Conservation (phyloP, 1,284 basidiomycete genomes). For the Pascua sp. region DNA sequence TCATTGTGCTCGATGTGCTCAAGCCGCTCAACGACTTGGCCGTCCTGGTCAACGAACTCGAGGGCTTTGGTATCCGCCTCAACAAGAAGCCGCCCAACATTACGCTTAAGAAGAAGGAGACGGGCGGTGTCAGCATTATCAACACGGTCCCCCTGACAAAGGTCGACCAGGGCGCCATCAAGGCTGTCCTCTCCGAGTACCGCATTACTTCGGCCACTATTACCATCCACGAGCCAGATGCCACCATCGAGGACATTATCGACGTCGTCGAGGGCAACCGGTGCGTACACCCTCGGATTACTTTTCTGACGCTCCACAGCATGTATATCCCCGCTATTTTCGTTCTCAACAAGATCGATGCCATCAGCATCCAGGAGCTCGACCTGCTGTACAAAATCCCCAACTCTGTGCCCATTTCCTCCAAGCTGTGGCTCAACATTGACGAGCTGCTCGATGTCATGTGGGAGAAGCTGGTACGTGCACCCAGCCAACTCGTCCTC, state of each 20-base stretch:
- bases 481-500: slow-evolving; percentile 54
- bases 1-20: slow-evolving; percentile 95
- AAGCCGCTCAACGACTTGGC: slow-evolving; percentile 95
- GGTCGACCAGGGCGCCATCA: slow-evolving; percentile 92
- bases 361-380: slow-evolving; percentile 96
- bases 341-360: slow-evolving; percentile 83
- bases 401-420: slow-evolving; percentile 79
- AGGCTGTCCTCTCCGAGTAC: slow-evolving; percentile 93
- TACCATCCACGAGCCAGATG: slow-evolving; percentile 85
- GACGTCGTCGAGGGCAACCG: slow-evolving; percentile 92
- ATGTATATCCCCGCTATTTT: slow-evolving; percentile 92
- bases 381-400: slow-evolving; percentile 83
- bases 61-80: slow-evolving; percentile 93
- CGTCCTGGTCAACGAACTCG: slow-evolving; percentile 84
- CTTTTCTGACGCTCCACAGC: slow-evolving; percentile 51
- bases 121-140: slow-evolving; percentile 76
- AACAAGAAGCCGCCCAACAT: slow-evolving; percentile 95
- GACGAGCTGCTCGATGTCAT: slow-evolving; percentile 88
- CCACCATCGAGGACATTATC: slow-evolving; percentile 96
- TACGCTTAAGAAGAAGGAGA: slow-evolving; percentile 85
- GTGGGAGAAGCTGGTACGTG: slow-evolving; percentile 85
- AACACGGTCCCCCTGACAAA: slow-evolving; percentile 97
- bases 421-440: slow-evolving; percentile 76
- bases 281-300: slow-evolving; percentile 46
- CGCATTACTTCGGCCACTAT: slow-evolving; percentile 84